Conservation (phyloP, 164 flowering plant species). For the Stephania japonica region DNA sequence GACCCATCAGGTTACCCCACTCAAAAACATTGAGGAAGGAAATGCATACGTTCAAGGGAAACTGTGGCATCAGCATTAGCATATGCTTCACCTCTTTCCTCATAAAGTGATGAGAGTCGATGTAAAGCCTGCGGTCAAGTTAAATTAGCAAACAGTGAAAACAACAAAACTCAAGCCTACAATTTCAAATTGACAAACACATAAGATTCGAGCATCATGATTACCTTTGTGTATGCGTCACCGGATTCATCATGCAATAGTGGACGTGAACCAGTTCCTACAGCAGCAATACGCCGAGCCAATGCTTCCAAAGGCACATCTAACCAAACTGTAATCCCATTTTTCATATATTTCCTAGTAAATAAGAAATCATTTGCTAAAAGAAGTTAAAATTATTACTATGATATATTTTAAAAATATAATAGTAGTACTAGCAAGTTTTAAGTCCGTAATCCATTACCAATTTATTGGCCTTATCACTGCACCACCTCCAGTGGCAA, state of each 20-base stretch:
- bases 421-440: not conserved
- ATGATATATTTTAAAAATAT: not conserved
- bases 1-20: not conserved
- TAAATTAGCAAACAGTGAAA: not conserved
- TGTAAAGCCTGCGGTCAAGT: conserved; percentile 40
- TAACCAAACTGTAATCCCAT: conserved; percentile 84
- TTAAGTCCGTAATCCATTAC: conserved; percentile 25
- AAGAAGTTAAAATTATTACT: not conserved
- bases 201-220: not conserved
- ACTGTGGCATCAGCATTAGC: conserved; percentile 68
- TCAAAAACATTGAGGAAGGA: not conserved
- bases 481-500: conserved; percentile 99
- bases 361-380: conserved; percentile 2
- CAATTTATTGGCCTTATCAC: conserved; percentile 85
- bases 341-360: conserved; percentile 77
- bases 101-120: conserved; percentile 51
- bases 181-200: conserved; percentile 1
- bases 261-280: conserved; percentile 88
- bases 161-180: not conserved
- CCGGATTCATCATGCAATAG: conserved; percentile 74
- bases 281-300: conserved; percentile 83
- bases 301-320: conserved; percentile 93
- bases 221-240: conserved; percentile 74
- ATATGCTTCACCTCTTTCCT: conserved; percentile 70
- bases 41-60: conserved; percentile 60